Percentiles rank a stretch among this genome's conserved stretches.
phyloP scores from a whole-genome alignment of 2,329 filamentous ascomycete species.

The Nemania sp. region DNA sequence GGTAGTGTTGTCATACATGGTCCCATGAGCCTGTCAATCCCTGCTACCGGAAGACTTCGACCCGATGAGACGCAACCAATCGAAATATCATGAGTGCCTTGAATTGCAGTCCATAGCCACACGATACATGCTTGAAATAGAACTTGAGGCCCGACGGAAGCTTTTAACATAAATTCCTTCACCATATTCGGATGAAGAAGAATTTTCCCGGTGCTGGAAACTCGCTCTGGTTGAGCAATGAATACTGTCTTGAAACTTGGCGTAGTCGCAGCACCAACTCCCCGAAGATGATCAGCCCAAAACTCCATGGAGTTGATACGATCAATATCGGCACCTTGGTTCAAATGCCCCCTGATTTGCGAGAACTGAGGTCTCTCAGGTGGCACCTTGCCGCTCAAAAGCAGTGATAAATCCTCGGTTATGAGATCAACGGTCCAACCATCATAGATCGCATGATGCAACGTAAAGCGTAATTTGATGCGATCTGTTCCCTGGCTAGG shows the following conservation, averaged over 20 bases:
- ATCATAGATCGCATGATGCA: conserved; percentile 90
- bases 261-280: conserved; percentile 64
- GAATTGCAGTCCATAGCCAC: conserved; percentile 73
- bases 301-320: conserved; percentile 66
- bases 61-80: conserved; percentile 88
- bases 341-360: conserved; percentile 63
- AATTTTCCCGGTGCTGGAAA: conserved; percentile 49
- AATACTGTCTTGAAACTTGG: conserved; percentile 67
- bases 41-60: conserved; percentile 76
- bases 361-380: conserved; percentile 68
- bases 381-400: conserved; percentile 55
- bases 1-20: conserved; percentile 85
- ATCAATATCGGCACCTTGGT: conserved; percentile 43
- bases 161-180: conserved; percentile 52
- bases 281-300: conserved; percentile 76
- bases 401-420: conserved; percentile 70
- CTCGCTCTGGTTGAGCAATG: conserved; percentile 46
- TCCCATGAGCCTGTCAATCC: conserved; percentile 79
- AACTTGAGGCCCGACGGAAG: conserved; percentile 72
- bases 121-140: conserved; percentile 80
- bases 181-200: conserved; percentile 52
- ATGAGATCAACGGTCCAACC: conserved; percentile 91
- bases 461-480: conserved; percentile 61
- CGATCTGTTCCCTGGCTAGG: conserved; percentile 34
- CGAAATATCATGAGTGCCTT: conserved; percentile 73